A percentile compares a stretch with the other conserved stretches of the same genome.
Evolutionary conservation across 2,329 filamentous ascomycete genomes (phyloP).

Genomic region (Sporothrix schenckii): DNA sequence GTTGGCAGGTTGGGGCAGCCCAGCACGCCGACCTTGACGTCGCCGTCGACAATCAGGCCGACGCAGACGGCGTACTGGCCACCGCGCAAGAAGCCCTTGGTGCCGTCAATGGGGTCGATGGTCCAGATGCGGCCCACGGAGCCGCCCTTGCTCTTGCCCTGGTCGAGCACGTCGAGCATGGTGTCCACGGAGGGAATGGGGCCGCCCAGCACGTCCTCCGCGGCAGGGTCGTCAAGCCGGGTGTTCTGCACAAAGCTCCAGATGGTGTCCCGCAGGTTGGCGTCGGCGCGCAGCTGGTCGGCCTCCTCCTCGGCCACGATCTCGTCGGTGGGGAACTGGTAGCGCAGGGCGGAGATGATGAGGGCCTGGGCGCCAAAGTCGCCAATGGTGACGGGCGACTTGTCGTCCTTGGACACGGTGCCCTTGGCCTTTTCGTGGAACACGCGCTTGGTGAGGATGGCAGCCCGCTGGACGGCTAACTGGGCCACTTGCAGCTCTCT

Average conservation of each 20-base stretch:
- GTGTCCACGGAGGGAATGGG: conserved; percentile 60
- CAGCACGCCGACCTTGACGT: conserved; percentile 91
- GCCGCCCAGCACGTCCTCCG: conserved; percentile 65
- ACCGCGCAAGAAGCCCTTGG: conserved; percentile 93
- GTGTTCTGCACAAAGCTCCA: conserved; percentile 78
- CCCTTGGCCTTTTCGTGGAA: conserved; percentile 87
- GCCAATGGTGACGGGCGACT: conserved; percentile 94
- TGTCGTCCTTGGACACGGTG: conserved; percentile 91
- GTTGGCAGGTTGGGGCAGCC: conserved; percentile 94
- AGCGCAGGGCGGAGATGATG: conserved; percentile 86
- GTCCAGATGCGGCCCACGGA: conserved; percentile 84
- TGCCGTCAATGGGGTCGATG: conserved; percentile 96
- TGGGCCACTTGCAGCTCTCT: conserved; percentile 82
- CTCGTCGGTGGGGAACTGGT: conserved; percentile 87
- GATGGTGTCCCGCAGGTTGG: conserved; percentile 70
- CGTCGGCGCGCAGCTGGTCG: conserved; percentile 72
- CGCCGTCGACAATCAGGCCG: conserved; percentile 86
- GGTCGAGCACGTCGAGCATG: conserved; percentile 66
- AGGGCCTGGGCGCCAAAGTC: conserved; percentile 97
- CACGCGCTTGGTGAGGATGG: conserved; percentile 57
- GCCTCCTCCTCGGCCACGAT: conserved; percentile 97
- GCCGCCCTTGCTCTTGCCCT: conserved; percentile 71
- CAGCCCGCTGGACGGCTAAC: conserved; percentile 81
- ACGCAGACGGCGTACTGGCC: conserved; percentile 97
- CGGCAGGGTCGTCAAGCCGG: conserved; percentile 60